Evolutionary conservation across 2,329 filamentous ascomycete genomes (phyloP).

Genomic region (Diaporthe sp.): DNA sequence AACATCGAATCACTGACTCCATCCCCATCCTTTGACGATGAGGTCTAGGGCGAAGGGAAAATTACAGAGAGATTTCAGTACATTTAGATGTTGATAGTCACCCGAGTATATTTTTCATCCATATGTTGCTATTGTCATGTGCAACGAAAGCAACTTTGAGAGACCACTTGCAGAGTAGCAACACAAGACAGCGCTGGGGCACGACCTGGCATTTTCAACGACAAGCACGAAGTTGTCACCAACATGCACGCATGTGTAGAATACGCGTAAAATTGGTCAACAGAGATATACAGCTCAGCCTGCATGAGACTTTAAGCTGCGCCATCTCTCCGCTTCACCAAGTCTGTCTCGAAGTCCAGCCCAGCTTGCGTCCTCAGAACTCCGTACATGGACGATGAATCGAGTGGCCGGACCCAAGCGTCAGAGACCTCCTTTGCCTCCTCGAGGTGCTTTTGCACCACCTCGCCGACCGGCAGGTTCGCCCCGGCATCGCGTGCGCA

Average conservation of each 20-base stretch:
- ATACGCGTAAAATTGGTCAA: no score
- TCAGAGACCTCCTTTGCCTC: conserved; percentile 56
- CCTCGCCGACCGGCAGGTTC: conserved; percentile 52
- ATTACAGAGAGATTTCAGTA: neutral
- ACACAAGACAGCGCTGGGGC: no score
- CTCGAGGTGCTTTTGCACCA: conserved; percentile 54
- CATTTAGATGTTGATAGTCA: neutral
- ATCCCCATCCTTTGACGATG: neutral
- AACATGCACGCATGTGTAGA: no score
- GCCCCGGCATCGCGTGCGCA: conserved; percentile 52
- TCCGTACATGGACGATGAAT: conserved; percentile 63
- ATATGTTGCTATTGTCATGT: neutral
- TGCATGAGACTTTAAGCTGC: neutral
- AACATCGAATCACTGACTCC: neutral
- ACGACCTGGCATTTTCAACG: no score
- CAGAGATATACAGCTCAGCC: neutral
- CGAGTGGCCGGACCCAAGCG: conserved; percentile 49
- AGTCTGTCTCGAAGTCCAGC: conserved; percentile 54
- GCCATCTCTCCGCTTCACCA: conserved; percentile 44
- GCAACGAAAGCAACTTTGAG: no score
- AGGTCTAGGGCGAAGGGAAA: neutral
- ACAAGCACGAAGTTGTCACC: no score
- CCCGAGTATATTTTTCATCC: neutral
- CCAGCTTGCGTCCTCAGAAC: conserved; percentile 55
- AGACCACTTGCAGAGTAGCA: no score